phyloP scores from a whole-genome alignment of 2,329 filamentous ascomycete genomes.

The Emmonsiellopsis sp. region DNA sequence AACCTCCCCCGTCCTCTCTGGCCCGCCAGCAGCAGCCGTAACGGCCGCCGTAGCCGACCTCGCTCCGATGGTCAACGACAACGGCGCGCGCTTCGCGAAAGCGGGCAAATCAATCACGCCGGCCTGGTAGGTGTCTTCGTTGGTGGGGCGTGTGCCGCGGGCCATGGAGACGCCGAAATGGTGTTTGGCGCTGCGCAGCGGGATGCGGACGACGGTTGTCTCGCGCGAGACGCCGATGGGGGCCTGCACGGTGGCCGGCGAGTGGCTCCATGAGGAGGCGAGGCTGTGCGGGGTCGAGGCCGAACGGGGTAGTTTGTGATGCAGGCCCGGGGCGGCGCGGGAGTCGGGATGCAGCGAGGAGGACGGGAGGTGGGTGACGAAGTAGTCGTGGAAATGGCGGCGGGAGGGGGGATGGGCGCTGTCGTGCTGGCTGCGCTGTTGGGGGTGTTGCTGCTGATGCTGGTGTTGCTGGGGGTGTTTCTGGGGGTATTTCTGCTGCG shows the following conservation, averaged over 20 bases:
- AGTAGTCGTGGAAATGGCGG: slow-evolving; percentile 82
- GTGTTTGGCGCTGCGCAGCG: slow-evolving; percentile 85
- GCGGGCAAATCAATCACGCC: slow-evolving; percentile 89
- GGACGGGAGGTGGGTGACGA: slow-evolving; percentile 89
- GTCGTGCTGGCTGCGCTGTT: neutral
- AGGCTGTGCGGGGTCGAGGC: slow-evolving; percentile 68
- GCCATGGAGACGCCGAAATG: slow-evolving; percentile 78
- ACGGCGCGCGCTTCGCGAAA: slow-evolving; percentile 75
- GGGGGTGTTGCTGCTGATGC: slow-evolving; percentile 5
- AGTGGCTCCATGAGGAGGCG: slow-evolving; percentile 36
- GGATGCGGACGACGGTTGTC: slow-evolving; percentile 89
- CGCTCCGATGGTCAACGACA: slow-evolving; percentile 44
- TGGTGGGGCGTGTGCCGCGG: slow-evolving; percentile 75
- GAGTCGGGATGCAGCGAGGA: slow-evolving; percentile 88
- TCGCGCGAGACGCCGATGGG: slow-evolving; percentile 58
- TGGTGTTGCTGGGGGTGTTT: slow-evolving; percentile 11
- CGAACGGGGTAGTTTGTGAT: slow-evolving; percentile 79
- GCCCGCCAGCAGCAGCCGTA: slow-evolving; percentile 8
- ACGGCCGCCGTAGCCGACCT: slow-evolving; percentile 12
- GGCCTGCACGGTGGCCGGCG: slow-evolving; percentile 51
- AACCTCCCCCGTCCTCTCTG: neutral
- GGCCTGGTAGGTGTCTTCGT: slow-evolving; percentile 90
- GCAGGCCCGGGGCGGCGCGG: slow-evolving; percentile 51
- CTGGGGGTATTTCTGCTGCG: neutral
- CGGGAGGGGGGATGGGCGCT: slow-evolving; percentile 14